These are phyloP conservation scores for Lactarius quietus DNA, from an alignment of 768 basidiomycete species.

Conservation along the genomic window DNA sequence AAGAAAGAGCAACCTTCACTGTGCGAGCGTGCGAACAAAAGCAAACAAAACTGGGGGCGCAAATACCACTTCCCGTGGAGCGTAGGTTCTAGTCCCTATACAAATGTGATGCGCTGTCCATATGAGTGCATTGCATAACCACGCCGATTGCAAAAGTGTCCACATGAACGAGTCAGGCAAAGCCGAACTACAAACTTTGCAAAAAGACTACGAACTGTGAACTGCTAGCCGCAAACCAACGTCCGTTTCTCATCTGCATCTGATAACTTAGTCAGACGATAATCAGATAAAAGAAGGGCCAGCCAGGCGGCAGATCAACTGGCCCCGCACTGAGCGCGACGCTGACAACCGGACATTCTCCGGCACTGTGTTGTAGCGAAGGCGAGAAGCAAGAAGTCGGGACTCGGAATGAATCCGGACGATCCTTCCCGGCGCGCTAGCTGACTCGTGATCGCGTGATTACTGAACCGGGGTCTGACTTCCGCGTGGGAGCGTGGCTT, in stretches of 20 bases:
- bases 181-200: neutral
- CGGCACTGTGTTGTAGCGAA: neutral
- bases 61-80: neutral
- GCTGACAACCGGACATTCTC: neutral
- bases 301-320: too few species aligned
- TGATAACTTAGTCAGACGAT: neutral
- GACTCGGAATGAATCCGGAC: neutral
- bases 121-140: neutral
- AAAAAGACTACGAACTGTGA: neutral
- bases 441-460: neutral
- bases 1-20: neutral
- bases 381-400: neutral
- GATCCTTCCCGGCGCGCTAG: neutral
- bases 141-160: neutral
- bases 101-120: neutral
- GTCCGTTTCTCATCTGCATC: neutral
- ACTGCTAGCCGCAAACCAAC: neutral
- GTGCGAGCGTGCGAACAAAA: neutral
- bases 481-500: neutral
- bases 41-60: neutral
- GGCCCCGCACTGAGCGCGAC: neutral
- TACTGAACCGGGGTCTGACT: neutral
- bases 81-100: neutral
- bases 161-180: neutral
- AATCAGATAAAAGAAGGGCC: neutral